Percentiles rank a stretch among this genome's conserved stretches.
These are phyloP conservation scores for Kockiozyma suomiensis DNA, from an alignment of 805 yeast species.

Conservation along the genomic window DNA sequence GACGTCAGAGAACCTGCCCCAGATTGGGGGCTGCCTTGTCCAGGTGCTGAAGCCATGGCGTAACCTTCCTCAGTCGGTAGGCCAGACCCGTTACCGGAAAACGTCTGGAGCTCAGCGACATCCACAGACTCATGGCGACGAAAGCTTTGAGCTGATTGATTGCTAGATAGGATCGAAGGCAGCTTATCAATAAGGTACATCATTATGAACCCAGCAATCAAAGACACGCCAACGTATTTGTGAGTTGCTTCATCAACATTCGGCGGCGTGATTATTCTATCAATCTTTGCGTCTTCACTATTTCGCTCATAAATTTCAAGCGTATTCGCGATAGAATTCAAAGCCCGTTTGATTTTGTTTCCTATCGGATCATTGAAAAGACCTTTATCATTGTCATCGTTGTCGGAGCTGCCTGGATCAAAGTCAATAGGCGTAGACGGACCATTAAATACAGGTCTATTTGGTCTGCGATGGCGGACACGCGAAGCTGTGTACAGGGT, in stretches of 20 bases:
- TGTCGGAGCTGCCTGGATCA: slow-evolving; percentile 3
- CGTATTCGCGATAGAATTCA: background rate
- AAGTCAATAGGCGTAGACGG: slow-evolving; percentile 11
- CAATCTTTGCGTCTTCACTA: background rate
- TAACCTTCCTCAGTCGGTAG: slow-evolving; percentile 3
- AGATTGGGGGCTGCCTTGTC: background rate
- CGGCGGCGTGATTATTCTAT: background rate
- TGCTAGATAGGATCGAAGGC: slow-evolving; percentile 32
- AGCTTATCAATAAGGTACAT: slow-evolving; percentile 57
- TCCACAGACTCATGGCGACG: slow-evolving; percentile 35
- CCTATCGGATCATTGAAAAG: background rate
- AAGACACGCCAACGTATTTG: slow-evolving; percentile 49
- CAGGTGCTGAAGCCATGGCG: background rate
- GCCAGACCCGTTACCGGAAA: slow-evolving; percentile 1
- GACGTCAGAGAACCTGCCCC: slow-evolving; percentile 50
- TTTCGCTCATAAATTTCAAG: background rate
- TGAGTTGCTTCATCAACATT: slow-evolving; percentile 8
- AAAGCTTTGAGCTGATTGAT: background rate
- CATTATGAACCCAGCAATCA: slow-evolving; percentile 56
- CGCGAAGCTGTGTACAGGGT: slow-evolving; percentile 41
- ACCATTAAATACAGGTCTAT: background rate
- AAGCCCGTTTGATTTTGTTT: background rate
- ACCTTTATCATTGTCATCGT: background rate
- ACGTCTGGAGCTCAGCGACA: slow-evolving; percentile 38
- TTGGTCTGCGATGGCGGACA: slow-evolving; percentile 21